Conservation (phyloP, 108 stramenopile species). For the Fragilaria crotonensis region DNA sequence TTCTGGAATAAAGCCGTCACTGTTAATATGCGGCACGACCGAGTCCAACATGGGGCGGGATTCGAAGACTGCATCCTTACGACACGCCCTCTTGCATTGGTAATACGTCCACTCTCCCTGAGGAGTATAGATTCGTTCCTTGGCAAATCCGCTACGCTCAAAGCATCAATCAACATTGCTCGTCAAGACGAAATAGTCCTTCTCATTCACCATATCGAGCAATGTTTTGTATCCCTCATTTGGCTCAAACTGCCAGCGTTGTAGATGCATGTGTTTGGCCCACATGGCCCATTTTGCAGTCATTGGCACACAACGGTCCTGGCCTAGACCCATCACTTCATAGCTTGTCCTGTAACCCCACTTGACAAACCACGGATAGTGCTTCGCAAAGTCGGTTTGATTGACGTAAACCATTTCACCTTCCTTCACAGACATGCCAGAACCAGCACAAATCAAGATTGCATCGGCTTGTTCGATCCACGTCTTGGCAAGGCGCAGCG, state of each 20-base stretch:
- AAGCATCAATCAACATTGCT: slow-evolving; percentile 20
- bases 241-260: slow-evolving; percentile 13
- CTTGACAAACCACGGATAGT: slow-evolving; percentile 24
- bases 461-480: slow-evolving; percentile 14
- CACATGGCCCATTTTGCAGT: slow-evolving; percentile 10
- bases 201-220: slow-evolving; percentile 5
- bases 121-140: slow-evolving; percentile 14
- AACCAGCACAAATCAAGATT: slow-evolving; percentile 22
- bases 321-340: slow-evolving; percentile 10
- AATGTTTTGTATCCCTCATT: slow-evolving; percentile 13
- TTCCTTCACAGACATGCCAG: slow-evolving; percentile 19
- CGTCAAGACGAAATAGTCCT: slow-evolving; percentile 19
- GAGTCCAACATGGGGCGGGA: slow-evolving; percentile 3
- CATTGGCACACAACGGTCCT: slow-evolving; percentile 12
- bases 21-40: slow-evolving; percentile 1
- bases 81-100: slow-evolving; percentile 10
- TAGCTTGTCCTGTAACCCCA: slow-evolving; percentile 19
- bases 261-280: slow-evolving; percentile 12
- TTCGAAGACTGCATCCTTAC: slow-evolving; percentile 4
- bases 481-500: slow-evolving; percentile 7
- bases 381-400: slow-evolving; percentile 6
- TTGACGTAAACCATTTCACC: slow-evolving; percentile 25
- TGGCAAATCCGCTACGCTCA: slow-evolving; percentile 12
- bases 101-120: slow-evolving; percentile 16
- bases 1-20: not conserved